Evolutionary conservation across 129 eudicot species (phyloP), one percentile per base, ranked within the genome.

Genomic region (Silybum marianum): DNA sequence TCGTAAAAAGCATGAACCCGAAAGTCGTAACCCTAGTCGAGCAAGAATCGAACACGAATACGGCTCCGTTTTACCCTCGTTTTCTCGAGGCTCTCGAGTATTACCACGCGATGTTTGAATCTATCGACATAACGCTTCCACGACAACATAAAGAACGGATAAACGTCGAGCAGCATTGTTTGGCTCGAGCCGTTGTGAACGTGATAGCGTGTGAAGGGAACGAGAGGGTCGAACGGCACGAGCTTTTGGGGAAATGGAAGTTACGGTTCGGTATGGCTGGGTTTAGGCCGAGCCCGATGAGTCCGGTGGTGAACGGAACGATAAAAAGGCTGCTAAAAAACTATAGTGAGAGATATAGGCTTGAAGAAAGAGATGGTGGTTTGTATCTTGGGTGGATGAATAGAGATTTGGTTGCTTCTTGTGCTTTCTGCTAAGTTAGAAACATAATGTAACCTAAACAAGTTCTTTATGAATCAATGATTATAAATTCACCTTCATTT

Each of bases 11-110:
- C 11, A 77, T 91, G 40, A 88, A 63, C 44, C 98, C 98, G 6
- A 93, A 88, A 75, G 93, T 93, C 77, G 97, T 93, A 48, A 93
- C 98, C 30, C 87, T 93, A 62, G 97, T 93, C 0, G 98, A 93
- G 79, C 97, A 93, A 82, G 98, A 93, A 75, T 86, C 87, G 18
- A 93, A 93, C 81, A 91, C 98, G 3, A 93, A 93, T 75, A 91
- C 98, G 0, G 92, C 98, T 54, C 88, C 97, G 0, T 93, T 93
- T 77, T 89, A 84, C 73, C 97, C 97, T 26, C 85, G 98, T 74
- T 93, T 93, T 34, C 84, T 86, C 9, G 98, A 93, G 75, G 87
- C 95, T 5, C 69, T 93, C 69, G 97, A 93, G 76, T 93, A 93
- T 21, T 93, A 93, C 54, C 69, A 80, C 6, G 98, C 97, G 0